Evolutionary conservation across 2,329 filamentous ascomycete genomes (phyloP), one percentile per base, ranked within the genome.

Genomic region (Calonectria ilicicola): DNA sequence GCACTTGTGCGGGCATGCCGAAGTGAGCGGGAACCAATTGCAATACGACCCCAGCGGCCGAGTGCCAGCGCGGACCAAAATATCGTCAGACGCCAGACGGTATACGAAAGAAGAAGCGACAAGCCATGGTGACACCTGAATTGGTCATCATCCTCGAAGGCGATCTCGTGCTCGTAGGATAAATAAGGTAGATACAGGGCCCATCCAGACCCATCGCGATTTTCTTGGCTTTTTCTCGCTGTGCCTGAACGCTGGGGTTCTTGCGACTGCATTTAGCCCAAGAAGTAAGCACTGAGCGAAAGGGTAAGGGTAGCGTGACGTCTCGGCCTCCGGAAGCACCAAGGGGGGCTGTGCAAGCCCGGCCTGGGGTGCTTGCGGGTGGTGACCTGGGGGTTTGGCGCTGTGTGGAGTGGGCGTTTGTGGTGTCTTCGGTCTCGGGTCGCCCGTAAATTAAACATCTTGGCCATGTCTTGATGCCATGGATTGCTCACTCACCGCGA

Each of bases 281-380:
- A 44, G 38, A 49, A 26, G 69, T 32, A 44, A 67, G 32, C 26
- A 17, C 40, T 44, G 58, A 49, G 44, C 32, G 38, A 21, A 27
- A 58, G 40, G 62, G 38, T 26, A 29, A 35, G 32, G 32, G 67
- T 65, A 38, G 53, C 60, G 60, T 62, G 70, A 72, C 70, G 56
- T 70, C 40, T 72, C 51, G 70, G 70, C 40, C 47, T 27, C 67
- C 66, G 66, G 65, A 51, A 72, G 53, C 66, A 63, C 63, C 63
- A 56, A 67, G 47, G 69, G 72, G 65, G 72, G 72, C 72, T 72
- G 72, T 74, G 72, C 65, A 74, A 69, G 65, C 64, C 38, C 29
- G 58, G 38, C 29, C 42, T 19, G 58, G 58, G 67, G 65, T 12
- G 35, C 21, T 17, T 56, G 58, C 58, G 47, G 32, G 65, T 63